Conservation (phyloP, 495 filamentous ascomycete genomes). For the Pseudoneurospora amorphoporcata region DNA sequence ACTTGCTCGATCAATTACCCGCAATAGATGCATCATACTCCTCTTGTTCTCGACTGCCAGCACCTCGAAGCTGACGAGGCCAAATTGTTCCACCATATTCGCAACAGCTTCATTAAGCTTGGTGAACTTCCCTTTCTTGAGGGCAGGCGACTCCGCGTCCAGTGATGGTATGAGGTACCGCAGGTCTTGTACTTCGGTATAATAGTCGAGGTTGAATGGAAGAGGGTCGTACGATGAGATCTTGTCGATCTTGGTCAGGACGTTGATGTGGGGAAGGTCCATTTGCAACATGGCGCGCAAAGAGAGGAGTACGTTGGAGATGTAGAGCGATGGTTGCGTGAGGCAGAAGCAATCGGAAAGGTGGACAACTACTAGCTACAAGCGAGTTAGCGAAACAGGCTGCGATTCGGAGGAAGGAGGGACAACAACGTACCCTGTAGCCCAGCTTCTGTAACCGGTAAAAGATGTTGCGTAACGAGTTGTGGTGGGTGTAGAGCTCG, state of each 20-base stretch:
- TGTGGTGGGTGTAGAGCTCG: constrained; percentile 91
- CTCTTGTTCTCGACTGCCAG: constrained; percentile 92
- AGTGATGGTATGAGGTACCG: constrained; percentile 72
- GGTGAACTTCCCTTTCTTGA: constrained; percentile 62
- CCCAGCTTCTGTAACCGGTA: constrained; percentile 81
- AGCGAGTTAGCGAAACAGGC: constrained; percentile 2
- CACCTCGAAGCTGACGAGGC: constrained; percentile 83
- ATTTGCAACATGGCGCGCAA: constrained; percentile 96
- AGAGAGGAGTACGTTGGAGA: constrained; percentile 83
- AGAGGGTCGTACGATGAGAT: constrained; percentile 64
- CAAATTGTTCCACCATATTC: constrained; percentile 77
- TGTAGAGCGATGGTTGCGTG: constrained; percentile 84
- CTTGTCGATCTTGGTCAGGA: constrained; percentile 95
- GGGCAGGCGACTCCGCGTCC: constrained; percentile 41
- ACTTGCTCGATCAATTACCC: constrained; percentile 77
- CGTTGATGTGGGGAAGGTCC: constrained; percentile 89
- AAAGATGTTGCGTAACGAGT: constrained; percentile 82
- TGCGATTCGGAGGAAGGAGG: background rate
- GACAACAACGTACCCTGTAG: constrained; percentile 58
- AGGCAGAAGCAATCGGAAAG: constrained; percentile 87
- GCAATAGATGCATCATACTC: constrained; percentile 85
- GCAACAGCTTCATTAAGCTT: constrained; percentile 78
- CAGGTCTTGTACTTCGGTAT: constrained; percentile 95
- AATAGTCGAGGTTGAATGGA: constrained; percentile 90
- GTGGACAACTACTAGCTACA: constrained; percentile 78